A percentile compares a stretch with the other conserved stretches of the same genome.
phyloP scores from a whole-genome alignment of 352 stramenopile genomes.

The Globisporangium orthogonon region DNA sequence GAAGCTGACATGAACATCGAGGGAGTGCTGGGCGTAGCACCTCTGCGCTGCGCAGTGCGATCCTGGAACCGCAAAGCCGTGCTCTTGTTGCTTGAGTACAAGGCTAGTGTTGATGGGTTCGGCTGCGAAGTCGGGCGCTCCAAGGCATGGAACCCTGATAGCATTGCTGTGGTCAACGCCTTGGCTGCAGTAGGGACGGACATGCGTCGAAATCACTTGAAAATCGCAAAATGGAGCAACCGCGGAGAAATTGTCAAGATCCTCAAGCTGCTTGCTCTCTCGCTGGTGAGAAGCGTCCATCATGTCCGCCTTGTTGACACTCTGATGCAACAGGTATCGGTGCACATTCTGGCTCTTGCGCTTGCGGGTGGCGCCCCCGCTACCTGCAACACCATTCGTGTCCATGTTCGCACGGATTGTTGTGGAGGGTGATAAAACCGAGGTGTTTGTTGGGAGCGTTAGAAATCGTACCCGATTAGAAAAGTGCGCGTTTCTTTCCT shows the following conservation, averaged over 20 bases:
- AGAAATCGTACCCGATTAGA: too few relatives aligned
- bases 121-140: neutral
- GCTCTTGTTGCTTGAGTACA: neutral
- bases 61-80: neutral
- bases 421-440: neutral
- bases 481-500: too few relatives aligned
- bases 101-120: neutral
- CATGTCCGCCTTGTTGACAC: too few relatives aligned
- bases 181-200: neutral
- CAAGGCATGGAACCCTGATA: too few relatives aligned
- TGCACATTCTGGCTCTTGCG: conserved; percentile 39
- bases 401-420: conserved; percentile 5
- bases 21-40: too few relatives aligned
- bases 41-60: neutral
- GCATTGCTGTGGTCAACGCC: neutral
- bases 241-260: neutral
- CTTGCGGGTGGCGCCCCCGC: conserved; percentile 34
- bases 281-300: too few relatives aligned
- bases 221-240: neutral
- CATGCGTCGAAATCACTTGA: neutral
- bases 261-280: neutral
- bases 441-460: neutral
- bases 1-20: neutral
- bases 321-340: too few relatives aligned
- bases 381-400: neutral